Evolutionary conservation across 768 basidiomycete species (phyloP).

Genomic region (Paxillus rubicundulus): DNA sequence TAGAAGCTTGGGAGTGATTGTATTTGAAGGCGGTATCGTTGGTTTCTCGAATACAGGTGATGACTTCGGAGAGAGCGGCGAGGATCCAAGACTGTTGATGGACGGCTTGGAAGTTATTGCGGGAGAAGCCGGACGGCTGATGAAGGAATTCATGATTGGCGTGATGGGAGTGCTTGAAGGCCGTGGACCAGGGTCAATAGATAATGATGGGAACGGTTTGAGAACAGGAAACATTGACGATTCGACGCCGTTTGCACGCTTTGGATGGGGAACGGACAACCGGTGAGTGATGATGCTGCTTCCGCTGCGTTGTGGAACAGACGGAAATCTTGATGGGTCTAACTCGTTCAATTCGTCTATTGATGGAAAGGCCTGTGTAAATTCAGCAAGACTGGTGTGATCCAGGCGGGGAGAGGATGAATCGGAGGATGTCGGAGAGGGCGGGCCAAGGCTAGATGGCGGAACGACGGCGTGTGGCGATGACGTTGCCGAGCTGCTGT

Average conservation of each 20-base stretch:
- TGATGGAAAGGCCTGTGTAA: conserved; percentile 67
- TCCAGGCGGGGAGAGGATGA: conserved; percentile 56
- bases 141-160: conserved; percentile 51
- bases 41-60: conserved; percentile 34
- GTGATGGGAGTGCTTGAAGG: conserved; percentile 73
- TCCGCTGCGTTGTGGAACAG: no score
- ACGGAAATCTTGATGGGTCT: no score
- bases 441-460: conserved; percentile 68
- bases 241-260: no score
- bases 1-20: conserved; percentile 58
- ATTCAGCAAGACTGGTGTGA: conserved; percentile 49
- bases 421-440: conserved; percentile 69
- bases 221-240: no score
- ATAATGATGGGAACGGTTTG: no score
- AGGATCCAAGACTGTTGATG: conserved; percentile 34
- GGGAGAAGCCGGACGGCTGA: conserved; percentile 65
- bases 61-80: conserved; percentile 31
- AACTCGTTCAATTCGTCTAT: no score
- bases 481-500: conserved; percentile 34
- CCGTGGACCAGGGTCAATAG: no score
- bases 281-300: no score
- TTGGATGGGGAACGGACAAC: no score
- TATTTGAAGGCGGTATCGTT: conserved; percentile 58
- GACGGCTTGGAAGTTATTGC: conserved; percentile 44
- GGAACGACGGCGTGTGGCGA: conserved; percentile 69